Evolutionary conservation across 495 filamentous ascomycete species (phyloP), one percentile per base, ranked within the genome.

Genomic region (Xylaria telfairii): DNA sequence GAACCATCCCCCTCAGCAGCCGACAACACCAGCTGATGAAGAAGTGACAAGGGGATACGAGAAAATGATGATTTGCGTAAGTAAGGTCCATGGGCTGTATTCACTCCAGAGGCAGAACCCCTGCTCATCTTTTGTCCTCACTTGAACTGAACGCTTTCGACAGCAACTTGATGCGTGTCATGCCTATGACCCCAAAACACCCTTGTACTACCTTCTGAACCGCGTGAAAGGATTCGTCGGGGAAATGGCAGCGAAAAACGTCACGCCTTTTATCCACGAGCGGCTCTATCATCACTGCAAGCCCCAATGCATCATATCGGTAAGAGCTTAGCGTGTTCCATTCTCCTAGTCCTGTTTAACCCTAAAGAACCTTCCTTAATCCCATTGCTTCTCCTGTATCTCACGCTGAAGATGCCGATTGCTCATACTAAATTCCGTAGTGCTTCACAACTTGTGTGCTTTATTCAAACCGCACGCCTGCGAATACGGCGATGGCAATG

Each of bases 221-320:
- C 67, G 72, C 19, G 30, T 76, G n/a, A 80, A 76, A 62, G 39
- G 49, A 30, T 78, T 75, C 67, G 30, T 66, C 5, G 46, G 4
- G 21, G 73, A 73, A 28, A 57, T 79, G 34, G 78, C 78, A 13
- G 65, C 62, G 12, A 44, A 63, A 15, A 79, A 74, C 57, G 13
- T 65, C 6, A 79, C 78, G 12, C 76, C 75, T 15, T 80, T 76
- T 41, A 66, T 79, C 39, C 78, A 80, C 67, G 67, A 65, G 19
- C 62, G 71, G 28, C 72, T 81, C 17, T 80, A 79, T 67, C 56
- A 64, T 28, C 32, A 69, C 30, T 54, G 75, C 26, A 72, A 71
- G 61, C 76, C 77, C 37, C 71, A 42, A 39, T 74, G 63, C 34
- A 81, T 81, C 13, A 21, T 74, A 54, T 62, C 74, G 39, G 65